Base-by-base conservation (phyloP, 2,329 filamentous ascomycete genomes). In the Penicillium sp. region DNA sequence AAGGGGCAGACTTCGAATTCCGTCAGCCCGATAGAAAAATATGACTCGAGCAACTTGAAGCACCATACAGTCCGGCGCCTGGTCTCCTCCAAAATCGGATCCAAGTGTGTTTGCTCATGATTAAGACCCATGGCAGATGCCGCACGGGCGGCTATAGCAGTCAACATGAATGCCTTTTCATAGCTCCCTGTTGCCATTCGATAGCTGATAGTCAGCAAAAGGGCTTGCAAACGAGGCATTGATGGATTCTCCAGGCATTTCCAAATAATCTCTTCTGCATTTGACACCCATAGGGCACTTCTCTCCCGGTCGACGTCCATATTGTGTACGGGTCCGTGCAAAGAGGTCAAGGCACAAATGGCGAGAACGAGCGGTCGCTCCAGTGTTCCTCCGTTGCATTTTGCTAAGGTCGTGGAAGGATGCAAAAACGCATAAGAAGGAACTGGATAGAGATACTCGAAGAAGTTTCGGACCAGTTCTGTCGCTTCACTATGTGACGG, bases 141-240 rank as follows among this genome's bases (percentile, higher is more conserved):
- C 9, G 33, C 54, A 29, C 61, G 37, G 19, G 59, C 56, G 5
- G 59, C 61, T 13, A 59, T 46, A 6, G 59, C 61, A 12, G 61
- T 57, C 15, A 63, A 48, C 61, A 63, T 61, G 17, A 59, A 63
- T 7, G 61, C 61, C 29, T 59, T 49, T 23, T 59, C 53, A 29
- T 61, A 63, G 1, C 40, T 49, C 15, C 58, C 56, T 7, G 51
- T 45, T 2, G 57, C 54, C n/a, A 63, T 61, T 25, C 57, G 51
- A 31, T 50, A 59, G 21, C 61, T 59, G 13, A 61, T 51, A 2
- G 58, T 49, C 6, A 63, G 43, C 7, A 59, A 27, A 8, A 63
- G 46, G 9, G 40, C 54, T 52, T 61, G 59, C 12, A 63, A 42
- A n/a, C 43, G 41, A 13, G 50, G 15, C 23, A 59, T 58, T 17